Base-by-base conservation (phyloP, 805 yeast genomes). In the Candida dajiaensis region DNA sequence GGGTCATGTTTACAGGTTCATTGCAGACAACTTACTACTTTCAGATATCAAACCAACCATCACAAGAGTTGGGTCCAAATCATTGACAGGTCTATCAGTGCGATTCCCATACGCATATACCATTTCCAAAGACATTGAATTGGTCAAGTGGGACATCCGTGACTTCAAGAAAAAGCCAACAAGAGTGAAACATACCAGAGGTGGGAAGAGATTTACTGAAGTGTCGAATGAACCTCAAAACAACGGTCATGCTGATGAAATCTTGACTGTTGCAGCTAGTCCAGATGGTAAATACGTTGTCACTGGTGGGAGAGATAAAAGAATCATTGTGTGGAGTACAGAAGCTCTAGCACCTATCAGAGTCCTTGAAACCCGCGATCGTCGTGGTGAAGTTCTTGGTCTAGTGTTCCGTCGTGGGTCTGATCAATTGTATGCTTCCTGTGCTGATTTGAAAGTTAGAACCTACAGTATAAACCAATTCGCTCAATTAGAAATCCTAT, bases 381-480 rank as follows among this genome's bases (percentile, higher is more conserved):
- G 82, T 49, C 76, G 82, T 45, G 88, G 94, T 36, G 78, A 78
- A 35, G 84, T 92, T 6, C 71, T 84, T 52, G 77, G 92, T 18
- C 65, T 90, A 43, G 74, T 79, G 3, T 94, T 94, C 69, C 80
- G 96, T 54, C 76, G 90, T 57, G 80, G 78, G 48, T 73, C 92
- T 4, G 94, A 85, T 67, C 94, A 89, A 64, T 71, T 94, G 50
- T 94, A 84, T 62, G 98, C 90, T 21, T 85, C 96, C 1, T 89
- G 97, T 67, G 92, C 89, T 1, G 99, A 94, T 65, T 78, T 89
- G 59, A 84, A 90, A 56, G 84, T 94, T 54, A 79, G 97, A 63
- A 86, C 95, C 0, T 94, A 78, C 64, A 83, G 90, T 52, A 75
- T 90, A 49, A 86, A 81, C 57, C 97, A 89, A 66, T 76, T 84